Conservation (phyloP, 306 rosid genomes). For the Nissolia schottii region DNA sequence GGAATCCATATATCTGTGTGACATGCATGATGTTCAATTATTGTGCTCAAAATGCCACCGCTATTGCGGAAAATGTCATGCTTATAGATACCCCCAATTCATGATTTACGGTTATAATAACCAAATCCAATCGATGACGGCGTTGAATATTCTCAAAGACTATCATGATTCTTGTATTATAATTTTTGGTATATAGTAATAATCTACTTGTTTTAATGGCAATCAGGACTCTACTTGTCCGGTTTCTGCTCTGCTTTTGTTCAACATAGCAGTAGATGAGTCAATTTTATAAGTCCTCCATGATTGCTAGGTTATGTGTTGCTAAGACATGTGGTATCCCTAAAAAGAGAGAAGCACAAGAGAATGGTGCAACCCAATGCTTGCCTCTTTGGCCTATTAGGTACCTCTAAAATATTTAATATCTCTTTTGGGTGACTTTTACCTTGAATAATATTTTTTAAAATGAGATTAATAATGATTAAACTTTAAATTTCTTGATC, state of each 20-base stretch:
- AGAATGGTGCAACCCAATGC: no score
- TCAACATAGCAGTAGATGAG: not conserved
- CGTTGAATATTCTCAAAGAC: not conserved
- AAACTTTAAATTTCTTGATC: no score
- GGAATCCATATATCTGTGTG: not conserved
- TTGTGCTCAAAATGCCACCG: not conserved
- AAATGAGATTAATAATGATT: no score
- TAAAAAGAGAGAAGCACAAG: not conserved
- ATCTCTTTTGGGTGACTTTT: no score
- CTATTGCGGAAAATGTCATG: not conserved
- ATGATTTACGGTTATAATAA: not conserved
- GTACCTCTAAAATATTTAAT: no score
- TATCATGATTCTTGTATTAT: not conserved
- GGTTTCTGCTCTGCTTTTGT: constrained; percentile 4
- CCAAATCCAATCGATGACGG: not conserved
- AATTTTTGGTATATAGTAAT: not conserved
- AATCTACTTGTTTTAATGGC: not conserved
- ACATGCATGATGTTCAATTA: not conserved
- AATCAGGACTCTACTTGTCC: not conserved
- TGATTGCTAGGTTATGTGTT: not conserved
- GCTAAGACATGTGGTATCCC: not conserved
- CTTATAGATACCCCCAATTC: not conserved
- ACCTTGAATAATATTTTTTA: no score
- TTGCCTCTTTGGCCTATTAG: no score
- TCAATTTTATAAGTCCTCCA: not conserved